Conservation (phyloP, 257 asterid genomes). For the Ballota nigra region DNA sequence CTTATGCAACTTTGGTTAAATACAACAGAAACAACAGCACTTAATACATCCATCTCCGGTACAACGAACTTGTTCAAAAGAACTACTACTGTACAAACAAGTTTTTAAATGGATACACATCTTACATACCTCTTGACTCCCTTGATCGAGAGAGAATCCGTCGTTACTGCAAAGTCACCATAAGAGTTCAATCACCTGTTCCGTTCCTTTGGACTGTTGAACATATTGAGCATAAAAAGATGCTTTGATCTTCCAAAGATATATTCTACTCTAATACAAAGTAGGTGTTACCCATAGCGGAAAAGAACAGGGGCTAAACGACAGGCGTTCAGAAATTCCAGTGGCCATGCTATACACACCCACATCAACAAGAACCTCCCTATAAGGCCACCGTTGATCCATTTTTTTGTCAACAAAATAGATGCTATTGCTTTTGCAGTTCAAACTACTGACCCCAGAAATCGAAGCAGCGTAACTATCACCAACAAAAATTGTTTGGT, state of each 20-base stretch:
- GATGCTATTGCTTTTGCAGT: constrained; percentile 31
- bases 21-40: background rate
- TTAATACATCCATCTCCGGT: background rate
- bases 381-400: constrained; percentile 12
- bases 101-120: background rate
- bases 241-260: constrained; percentile 6
- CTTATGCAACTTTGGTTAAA: background rate
- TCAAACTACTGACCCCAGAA: constrained; percentile 6
- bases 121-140: background rate
- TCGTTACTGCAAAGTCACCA: background rate
- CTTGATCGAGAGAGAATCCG: background rate
- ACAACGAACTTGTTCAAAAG: background rate
- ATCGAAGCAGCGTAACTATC: constrained; percentile 21
- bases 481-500: constrained; percentile 31
- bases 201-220: background rate
- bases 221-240: background rate
- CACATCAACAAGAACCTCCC: background rate
- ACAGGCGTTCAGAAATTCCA: constrained; percentile 1
- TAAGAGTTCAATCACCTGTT: background rate
- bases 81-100: background rate
- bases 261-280: constrained; percentile 9
- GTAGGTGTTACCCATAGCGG: constrained; percentile 26
- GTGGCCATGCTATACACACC: constrained; percentile 22
- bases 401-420: constrained; percentile 22
- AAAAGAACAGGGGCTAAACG: constrained; percentile 5